Percentiles rank a stretch among this genome's conserved stretches.
phyloP scores from a whole-genome alignment of 257 asterid genomes.

The Solanum clarkiae region DNA sequence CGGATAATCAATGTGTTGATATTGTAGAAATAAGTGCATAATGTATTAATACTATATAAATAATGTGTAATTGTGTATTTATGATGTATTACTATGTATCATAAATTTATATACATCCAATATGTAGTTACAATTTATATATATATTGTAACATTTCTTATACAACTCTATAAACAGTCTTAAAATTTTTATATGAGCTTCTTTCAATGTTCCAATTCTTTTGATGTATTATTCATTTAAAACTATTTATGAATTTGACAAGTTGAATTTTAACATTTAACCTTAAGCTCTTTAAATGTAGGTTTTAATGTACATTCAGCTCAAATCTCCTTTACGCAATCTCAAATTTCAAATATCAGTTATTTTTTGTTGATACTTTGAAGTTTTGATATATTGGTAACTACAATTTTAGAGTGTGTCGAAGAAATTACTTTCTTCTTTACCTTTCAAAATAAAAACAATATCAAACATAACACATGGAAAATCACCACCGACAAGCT shows the following conservation, averaged over 20 bases:
- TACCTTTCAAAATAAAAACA: too few species aligned
- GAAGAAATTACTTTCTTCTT: not conserved
- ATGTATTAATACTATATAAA: too few species aligned
- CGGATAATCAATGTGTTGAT: not conserved
- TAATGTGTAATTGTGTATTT: too few species aligned
- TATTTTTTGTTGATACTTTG: not conserved
- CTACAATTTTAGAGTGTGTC: not conserved
- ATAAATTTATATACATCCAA: too few species aligned
- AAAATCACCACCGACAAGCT: too few species aligned
- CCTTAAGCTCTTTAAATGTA: not conserved
- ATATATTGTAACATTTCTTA: not conserved
- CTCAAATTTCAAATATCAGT: too few species aligned
- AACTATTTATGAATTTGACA: not conserved
- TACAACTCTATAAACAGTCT: not conserved
- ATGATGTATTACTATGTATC: not conserved
- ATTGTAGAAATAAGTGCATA: too few species aligned
- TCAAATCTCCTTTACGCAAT: not conserved
- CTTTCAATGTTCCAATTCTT: too few species aligned
- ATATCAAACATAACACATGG: too few species aligned
- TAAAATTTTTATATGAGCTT: not conserved
- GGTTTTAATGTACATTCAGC: not conserved
- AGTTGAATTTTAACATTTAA: not conserved
- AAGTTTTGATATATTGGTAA: not conserved
- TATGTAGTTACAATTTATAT: not conserved
- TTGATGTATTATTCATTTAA: not conserved